These are phyloP conservation scores for Ammopiptanthus mongolicus DNA, from an alignment of 306 rosid genomes.

Conservation along the genomic window DNA sequence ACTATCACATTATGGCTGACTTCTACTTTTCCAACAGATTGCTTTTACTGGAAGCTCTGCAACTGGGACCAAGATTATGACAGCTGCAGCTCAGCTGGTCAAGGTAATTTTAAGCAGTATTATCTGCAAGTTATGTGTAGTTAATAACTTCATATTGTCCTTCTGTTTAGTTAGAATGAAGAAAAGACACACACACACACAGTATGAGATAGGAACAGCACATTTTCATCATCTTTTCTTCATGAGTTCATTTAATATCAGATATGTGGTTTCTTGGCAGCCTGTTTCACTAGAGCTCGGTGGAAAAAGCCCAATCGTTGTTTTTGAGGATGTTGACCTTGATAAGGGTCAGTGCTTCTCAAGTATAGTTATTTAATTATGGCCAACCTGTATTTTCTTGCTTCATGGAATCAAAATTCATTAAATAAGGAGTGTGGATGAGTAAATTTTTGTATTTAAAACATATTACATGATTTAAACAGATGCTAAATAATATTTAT, in stretches of 20 bases:
- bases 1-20: neutral
- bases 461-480: neutral
- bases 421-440: neutral
- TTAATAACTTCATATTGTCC: neutral
- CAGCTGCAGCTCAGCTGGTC: conserved; percentile 80
- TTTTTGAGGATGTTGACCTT: conserved; percentile 84
- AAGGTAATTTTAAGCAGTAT: conserved; percentile 48
- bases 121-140: neutral
- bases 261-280: conserved; percentile 43
- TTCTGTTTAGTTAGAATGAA: conserved; percentile 5
- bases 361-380: neutral
- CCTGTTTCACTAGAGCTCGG: conserved; percentile 85
- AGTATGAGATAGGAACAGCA: neutral
- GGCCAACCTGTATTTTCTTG: neutral
- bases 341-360: conserved; percentile 65
- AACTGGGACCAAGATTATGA: conserved; percentile 90
- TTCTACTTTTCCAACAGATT: conserved; percentile 46
- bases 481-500: neutral
- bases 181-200: neutral
- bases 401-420: neutral
- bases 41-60: conserved; percentile 94
- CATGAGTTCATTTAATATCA: neutral
- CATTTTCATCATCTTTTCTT: neutral
- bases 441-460: conserved; percentile 5
- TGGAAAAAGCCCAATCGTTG: conserved; percentile 74